Conservation (phyloP, 169 alveolate species). For the Plasmodium berghei region DNA sequence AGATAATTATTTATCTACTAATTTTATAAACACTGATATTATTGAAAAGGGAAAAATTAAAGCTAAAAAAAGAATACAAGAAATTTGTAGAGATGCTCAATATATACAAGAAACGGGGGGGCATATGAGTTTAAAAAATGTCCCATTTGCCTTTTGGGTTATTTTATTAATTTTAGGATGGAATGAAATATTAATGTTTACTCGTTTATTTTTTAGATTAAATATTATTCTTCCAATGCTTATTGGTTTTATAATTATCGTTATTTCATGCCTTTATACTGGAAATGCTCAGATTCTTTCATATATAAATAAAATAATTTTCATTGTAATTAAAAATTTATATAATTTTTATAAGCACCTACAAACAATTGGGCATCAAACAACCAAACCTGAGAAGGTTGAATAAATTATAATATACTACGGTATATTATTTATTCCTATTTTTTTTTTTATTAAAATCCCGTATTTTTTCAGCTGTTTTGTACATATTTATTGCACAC, state of each 20-base stretch:
- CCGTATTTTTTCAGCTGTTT: neutral
- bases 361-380: slow-evolving; percentile 25
- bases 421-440: neutral
- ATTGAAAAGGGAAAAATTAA: slow-evolving; percentile 62
- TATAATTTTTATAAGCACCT: slow-evolving; percentile 41
- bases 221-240: slow-evolving; percentile 81
- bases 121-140: slow-evolving; percentile 80
- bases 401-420: neutral
- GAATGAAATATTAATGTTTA: slow-evolving; percentile 80
- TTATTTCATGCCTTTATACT: slow-evolving; percentile 65
- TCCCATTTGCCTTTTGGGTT: slow-evolving; percentile 86
- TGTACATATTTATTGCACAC: too few relatives aligned
- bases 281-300: slow-evolving; percentile 69
- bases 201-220: slow-evolving; percentile 77
- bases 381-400: neutral
- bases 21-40: slow-evolving; percentile 61
- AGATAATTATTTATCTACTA: slow-evolving; percentile 60
- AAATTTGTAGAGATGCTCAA: slow-evolving; percentile 77
- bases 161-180: slow-evolving; percentile 81
- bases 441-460: neutral
- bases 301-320: slow-evolving; percentile 26
- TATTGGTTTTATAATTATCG: slow-evolving; percentile 62
- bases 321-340: slow-evolving; percentile 47
- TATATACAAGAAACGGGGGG: slow-evolving; percentile 77
- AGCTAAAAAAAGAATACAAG: slow-evolving; percentile 75